phyloP scores from a whole-genome alignment of 208 protist species.

The Herpetomonas samuelpessoai region DNA sequence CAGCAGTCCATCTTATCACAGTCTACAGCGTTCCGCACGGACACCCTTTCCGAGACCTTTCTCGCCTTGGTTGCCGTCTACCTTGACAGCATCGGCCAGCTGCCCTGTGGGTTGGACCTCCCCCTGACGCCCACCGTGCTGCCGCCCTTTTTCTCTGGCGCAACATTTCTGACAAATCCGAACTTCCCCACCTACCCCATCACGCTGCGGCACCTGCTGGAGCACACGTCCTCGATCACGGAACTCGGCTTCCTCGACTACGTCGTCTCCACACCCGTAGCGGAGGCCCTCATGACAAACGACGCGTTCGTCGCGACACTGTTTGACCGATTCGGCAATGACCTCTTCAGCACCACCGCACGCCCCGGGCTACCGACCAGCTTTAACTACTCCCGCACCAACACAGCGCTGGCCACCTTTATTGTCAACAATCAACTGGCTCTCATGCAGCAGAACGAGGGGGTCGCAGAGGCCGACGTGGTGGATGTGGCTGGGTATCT shows the following conservation, averaged over 20 bases:
- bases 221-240: slow-evolving; percentile 56
- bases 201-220: slow-evolving; percentile 57
- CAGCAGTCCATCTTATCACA: slow-evolving; percentile 11
- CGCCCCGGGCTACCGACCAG: slow-evolving; percentile 17
- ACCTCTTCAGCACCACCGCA: slow-evolving; percentile 10
- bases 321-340: slow-evolving; percentile 12
- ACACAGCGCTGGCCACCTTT: slow-evolving; percentile 53
- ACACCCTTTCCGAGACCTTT: slow-evolving; percentile 47
- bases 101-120: slow-evolving; percentile 37
- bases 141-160: slow-evolving; percentile 17
- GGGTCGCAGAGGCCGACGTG: slow-evolving; percentile 17
- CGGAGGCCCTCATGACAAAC: slow-evolving; percentile 13
- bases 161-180: slow-evolving; percentile 18
- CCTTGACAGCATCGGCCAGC: slow-evolving; percentile 20
- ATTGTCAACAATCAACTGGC: slow-evolving; percentile 45
- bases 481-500: slow-evolving; percentile 25
- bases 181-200: slow-evolving; percentile 22
- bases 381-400: slow-evolving; percentile 45
- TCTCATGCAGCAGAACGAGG: neutral
- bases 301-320: slow-evolving; percentile 30
- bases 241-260: slow-evolving; percentile 25
- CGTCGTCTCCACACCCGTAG: slow-evolving; percentile 7
- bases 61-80: slow-evolving; percentile 40
- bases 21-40: slow-evolving; percentile 31
- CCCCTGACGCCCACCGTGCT: slow-evolving; percentile 21